Evolutionary conservation across 1,139 yeast genomes (phyloP).

Genomic region (Citeromyces hawaiiensis): DNA sequence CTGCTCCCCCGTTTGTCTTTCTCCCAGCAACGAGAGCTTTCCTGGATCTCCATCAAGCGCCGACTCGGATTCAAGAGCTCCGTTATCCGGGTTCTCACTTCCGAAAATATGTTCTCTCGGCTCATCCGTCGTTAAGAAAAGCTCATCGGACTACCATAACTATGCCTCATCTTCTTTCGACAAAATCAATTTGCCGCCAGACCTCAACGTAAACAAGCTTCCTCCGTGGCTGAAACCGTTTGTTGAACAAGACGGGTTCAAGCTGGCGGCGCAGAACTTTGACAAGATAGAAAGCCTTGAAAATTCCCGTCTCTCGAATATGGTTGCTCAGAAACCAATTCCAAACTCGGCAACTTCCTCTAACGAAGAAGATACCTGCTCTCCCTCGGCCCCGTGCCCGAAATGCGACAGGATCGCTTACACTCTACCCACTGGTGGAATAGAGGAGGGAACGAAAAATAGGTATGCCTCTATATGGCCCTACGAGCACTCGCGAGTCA

Average conservation of each 20-base stretch:
- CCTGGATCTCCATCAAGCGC: conserved; percentile 2
- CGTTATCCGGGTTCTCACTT: conserved; percentile 22
- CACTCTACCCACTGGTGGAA: conserved; percentile 44
- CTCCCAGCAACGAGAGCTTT: conserved; percentile 1
- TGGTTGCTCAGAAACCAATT: conserved; percentile 10
- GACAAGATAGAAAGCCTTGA: conserved; percentile 36
- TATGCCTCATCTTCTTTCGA: conserved; percentile 17
- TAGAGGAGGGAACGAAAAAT: conserved; percentile 65
- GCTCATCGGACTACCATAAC: conserved; percentile 15
- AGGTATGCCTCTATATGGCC: conserved; percentile 73
- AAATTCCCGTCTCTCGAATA: conserved; percentile 28
- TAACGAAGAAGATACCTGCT: conserved; percentile 15
- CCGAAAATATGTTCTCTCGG: conserved; percentile 23
- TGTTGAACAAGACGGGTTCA: conserved; percentile 19
- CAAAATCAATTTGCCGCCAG: conserved; percentile 18
- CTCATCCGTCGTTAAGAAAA: conserved; percentile 14
- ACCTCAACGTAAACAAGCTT: conserved; percentile 13
- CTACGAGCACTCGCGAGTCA: conserved; percentile 70
- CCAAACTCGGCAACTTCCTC: conserved; percentile 4
- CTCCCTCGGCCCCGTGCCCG: conserved; percentile 30
- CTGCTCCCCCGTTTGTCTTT: conserved; percentile 6
- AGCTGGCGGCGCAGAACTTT: conserved; percentile 24
- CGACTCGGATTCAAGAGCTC: conserved; percentile 3
- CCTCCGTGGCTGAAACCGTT: conserved; percentile 37
- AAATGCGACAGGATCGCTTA: conserved; percentile 28